phyloP scores from a whole-genome alignment of 1,284 basidiomycete species.

The Sanghuangporus sanghuang region DNA sequence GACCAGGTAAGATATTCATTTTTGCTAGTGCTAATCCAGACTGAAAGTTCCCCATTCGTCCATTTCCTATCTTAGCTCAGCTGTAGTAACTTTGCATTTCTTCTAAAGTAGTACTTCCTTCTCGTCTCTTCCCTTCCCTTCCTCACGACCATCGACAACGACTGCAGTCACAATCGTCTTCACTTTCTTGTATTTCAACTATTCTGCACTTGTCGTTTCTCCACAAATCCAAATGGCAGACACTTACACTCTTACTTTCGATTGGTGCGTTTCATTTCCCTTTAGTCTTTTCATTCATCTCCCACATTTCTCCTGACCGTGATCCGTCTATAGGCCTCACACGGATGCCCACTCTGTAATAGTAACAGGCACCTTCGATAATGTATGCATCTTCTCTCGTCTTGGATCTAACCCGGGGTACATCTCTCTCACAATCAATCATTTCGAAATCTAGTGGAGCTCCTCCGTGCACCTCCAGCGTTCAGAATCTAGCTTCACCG shows the following conservation, averaged over 20 bases:
- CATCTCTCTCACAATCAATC: conserved; percentile 12
- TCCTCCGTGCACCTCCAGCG: conserved; percentile 50
- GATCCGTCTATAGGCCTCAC: conserved; percentile 43
- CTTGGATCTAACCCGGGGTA: background rate
- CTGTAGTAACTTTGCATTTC: background rate
- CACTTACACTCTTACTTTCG: conserved; percentile 17
- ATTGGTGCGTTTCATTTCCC: conserved; percentile 15
- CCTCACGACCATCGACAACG: conserved; percentile 2
- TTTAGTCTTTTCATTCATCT: background rate
- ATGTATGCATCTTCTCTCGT: conserved; percentile 40
- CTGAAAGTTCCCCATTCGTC: background rate
- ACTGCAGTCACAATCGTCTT: background rate
- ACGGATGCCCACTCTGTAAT: conserved; percentile 53
- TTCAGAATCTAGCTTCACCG: conserved; percentile 51
- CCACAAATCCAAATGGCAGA: conserved; percentile 16
- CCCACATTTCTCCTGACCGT: background rate
- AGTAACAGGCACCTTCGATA: conserved; percentile 73
- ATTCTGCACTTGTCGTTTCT: background rate
- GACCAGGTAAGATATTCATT: background rate
- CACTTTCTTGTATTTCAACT: background rate
- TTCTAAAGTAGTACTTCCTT: background rate
- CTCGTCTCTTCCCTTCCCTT: background rate
- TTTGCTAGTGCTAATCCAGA: background rate
- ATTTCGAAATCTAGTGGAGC: conserved; percentile 50
- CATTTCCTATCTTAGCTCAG: background rate